Evolutionary conservation across 1,139 yeast genomes (phyloP).

Genomic region (Candida glucosophila): DNA sequence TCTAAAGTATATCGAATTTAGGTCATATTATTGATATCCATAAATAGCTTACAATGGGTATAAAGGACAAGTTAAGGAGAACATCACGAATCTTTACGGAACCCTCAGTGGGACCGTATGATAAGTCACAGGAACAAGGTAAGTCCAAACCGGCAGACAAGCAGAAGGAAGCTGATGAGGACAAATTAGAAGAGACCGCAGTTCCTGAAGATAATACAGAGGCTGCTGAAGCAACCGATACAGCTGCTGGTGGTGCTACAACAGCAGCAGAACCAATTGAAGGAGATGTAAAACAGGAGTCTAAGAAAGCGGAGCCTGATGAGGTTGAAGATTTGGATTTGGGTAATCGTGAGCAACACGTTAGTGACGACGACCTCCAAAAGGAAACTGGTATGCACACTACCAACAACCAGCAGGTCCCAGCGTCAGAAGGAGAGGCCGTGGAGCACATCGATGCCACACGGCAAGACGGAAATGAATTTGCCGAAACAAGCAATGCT

Average conservation of each 20-base stretch:
- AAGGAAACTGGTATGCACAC: constrained; percentile 9
- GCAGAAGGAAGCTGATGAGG: constrained; percentile 6
- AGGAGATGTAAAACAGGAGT: constrained; percentile 7
- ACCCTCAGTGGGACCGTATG: constrained; percentile 19
- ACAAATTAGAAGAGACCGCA: constrained; percentile 6
- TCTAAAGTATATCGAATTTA: no score
- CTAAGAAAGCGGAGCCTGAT: no score
- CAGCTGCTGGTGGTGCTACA: constrained; percentile 4
- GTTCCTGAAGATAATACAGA: constrained; percentile 6
- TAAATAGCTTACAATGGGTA: constrained; percentile 22
- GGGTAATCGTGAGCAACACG: no score
- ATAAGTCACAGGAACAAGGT: constrained; percentile 6
- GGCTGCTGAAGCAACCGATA: constrained; percentile 7
- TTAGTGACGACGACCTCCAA: no score
- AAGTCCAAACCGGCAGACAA: constrained; percentile 6
- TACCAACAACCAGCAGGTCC: constrained; percentile 4
- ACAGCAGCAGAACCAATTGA: constrained; percentile 9
- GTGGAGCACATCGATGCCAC: constrained; percentile 3
- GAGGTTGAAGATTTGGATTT: no score
- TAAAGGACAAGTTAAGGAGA: constrained; percentile 39
- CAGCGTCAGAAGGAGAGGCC: constrained; percentile 7
- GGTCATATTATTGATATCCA: no score
- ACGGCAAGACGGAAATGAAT: constrained; percentile 7
- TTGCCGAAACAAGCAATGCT: constrained; percentile 4
- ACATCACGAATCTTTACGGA: constrained; percentile 34